These are phyloP conservation scores for Excoecaria agallocha DNA, from an alignment of 345 rosid species.

Conservation along the genomic window DNA sequence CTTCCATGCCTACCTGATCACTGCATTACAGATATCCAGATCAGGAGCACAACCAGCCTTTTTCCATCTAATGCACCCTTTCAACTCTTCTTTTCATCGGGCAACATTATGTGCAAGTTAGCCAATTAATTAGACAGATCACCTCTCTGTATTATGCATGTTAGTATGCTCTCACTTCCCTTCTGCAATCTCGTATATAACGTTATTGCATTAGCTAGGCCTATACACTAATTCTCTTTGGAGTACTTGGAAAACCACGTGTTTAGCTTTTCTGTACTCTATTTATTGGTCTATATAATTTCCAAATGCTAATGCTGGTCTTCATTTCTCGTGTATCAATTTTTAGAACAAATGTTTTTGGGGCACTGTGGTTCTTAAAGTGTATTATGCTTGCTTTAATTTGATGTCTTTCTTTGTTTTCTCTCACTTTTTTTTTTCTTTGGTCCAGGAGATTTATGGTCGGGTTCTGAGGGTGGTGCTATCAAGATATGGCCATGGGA, in stretches of 20 bases:
- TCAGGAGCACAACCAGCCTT: too few species aligned
- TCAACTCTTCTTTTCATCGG: too few species aligned
- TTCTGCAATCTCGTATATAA: not conserved
- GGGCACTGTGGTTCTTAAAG: constrained; percentile 2
- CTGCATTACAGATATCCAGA: too few species aligned
- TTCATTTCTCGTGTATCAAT: not conserved
- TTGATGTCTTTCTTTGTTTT: not conserved
- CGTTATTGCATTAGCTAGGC: too few species aligned
- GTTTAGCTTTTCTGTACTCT: not conserved
- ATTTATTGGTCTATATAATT: not conserved
- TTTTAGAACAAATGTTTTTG: not conserved
- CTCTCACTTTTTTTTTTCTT: not conserved
- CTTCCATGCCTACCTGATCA: too few species aligned
- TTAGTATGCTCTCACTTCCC: too few species aligned
- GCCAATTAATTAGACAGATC: too few species aligned
- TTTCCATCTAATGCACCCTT: too few species aligned
- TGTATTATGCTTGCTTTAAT: not conserved
- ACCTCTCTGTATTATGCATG: too few species aligned
- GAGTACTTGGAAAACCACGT: not conserved
- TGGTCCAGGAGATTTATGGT: constrained; percentile 89
- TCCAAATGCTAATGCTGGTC: not conserved
- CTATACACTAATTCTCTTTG: not conserved
- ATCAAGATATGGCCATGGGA: constrained; percentile 97
- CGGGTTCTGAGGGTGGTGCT: constrained; percentile 81
- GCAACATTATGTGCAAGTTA: too few species aligned